Conservation (phyloP, 768 basidiomycete genomes). For the Auricularia sp. region DNA sequence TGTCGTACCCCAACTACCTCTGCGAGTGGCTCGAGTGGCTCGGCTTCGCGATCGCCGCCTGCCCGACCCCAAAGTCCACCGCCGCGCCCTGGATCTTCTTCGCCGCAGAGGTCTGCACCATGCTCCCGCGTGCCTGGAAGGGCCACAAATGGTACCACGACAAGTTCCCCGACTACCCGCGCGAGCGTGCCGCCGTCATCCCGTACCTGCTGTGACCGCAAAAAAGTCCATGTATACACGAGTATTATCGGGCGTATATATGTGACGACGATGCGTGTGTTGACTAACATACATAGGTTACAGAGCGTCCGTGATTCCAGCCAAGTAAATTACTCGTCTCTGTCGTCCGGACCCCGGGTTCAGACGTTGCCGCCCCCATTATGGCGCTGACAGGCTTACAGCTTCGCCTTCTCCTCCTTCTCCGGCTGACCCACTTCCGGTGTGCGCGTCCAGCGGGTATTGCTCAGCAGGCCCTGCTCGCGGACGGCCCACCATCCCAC, state of each 20-base stretch:
- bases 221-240: not conserved
- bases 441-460: conserved; percentile 44
- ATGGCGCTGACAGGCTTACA: not conserved
- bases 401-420: conserved; percentile 3
- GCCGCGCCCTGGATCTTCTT: conserved; percentile 79
- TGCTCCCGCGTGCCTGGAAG: conserved; percentile 72
- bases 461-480: conserved; percentile 36
- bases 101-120: conserved; percentile 55
- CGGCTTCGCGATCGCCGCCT: conserved; percentile 71
- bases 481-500: conserved; percentile 55
- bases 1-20: conserved; percentile 90
- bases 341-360: no score
- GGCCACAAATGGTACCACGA: conserved; percentile 81
- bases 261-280: no score
- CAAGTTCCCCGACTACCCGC: conserved; percentile 72
- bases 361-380: no score
- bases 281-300: no score
- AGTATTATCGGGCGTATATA: not conserved
- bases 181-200: conserved; percentile 64
- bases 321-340: no score
- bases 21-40: conserved; percentile 95
- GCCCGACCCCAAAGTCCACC: conserved; percentile 34
- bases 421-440: not conserved
- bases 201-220: conserved; percentile 52
- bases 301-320: no score